Evolutionary conservation across 2,329 filamentous ascomycete species (phyloP).

Genomic region (Drechslerella coelobrocha): DNA sequence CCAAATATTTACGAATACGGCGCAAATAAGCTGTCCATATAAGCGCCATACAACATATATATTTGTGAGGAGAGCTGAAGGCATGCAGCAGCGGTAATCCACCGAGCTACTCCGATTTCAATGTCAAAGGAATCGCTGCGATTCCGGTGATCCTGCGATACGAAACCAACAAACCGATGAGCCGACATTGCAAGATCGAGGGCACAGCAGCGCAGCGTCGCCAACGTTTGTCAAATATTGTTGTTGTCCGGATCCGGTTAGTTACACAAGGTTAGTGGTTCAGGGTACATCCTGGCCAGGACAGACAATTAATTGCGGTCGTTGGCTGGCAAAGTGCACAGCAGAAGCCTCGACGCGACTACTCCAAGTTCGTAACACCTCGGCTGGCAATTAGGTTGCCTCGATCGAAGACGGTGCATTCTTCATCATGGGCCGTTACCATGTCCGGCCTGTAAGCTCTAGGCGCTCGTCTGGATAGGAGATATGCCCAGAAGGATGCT

Average conservation of each 20-base stretch:
- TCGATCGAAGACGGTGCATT: constrained; percentile 48
- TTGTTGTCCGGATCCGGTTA: not conserved
- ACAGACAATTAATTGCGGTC: not conserved
- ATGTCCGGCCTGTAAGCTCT: constrained; percentile 34
- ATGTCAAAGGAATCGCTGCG: too few species aligned
- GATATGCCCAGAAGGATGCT: too few species aligned
- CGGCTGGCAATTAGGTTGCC: constrained; percentile 3
- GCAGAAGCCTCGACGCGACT: not conserved
- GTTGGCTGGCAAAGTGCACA: not conserved
- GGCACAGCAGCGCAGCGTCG: too few species aligned
- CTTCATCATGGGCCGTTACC: constrained; percentile 25
- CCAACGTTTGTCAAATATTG: not conserved
- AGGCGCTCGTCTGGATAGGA: constrained; percentile 12
- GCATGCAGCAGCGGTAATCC: not conserved
- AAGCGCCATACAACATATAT: not conserved
- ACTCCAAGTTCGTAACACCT: constrained; percentile 1
- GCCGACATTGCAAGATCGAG: too few species aligned
- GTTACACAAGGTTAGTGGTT: not conserved
- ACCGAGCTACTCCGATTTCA: not conserved
- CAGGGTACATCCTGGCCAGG: not conserved
- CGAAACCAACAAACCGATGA: too few species aligned
- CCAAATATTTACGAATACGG: too few species aligned
- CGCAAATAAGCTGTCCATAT: too few species aligned
- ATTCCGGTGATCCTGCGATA: not conserved
- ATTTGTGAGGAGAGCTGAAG: not conserved